Base-by-base conservation (phyloP, 495 filamentous ascomycete genomes). In the Aeminium ludgeri region DNA sequence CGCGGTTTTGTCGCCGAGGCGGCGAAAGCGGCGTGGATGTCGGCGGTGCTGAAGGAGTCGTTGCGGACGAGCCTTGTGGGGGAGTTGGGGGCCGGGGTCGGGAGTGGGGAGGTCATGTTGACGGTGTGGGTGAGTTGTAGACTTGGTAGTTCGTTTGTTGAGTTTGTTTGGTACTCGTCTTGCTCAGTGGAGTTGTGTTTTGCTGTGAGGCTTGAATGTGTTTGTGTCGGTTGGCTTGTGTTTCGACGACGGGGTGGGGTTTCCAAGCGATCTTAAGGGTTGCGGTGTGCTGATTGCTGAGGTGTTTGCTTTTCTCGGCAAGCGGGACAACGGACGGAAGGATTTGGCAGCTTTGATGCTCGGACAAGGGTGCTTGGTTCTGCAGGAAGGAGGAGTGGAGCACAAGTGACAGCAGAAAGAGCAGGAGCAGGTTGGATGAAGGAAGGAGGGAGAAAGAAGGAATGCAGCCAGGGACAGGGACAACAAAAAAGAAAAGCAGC, bases 31-130 rank as follows among this genome's bases (percentile, higher is more conserved):
- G 46, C 39, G 38, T 27, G 19, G 31, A 51, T 43, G 35, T 51
- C 48, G 34, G 37, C 35, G 15, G 35, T 40, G 18, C 44, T 47
- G 44, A 51, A 51, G 39, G 48, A 51, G 48, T 51, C 48, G 48
- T 47, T 47, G 44, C 48, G 48, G 10, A 44, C 34, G 20, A 51
- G 40, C 16, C 39, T 29, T 19, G 20, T 41, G 12, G 6, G 13
- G 10, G 34, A 15, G 17, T 18, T 16, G 8, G 48, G 48, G 8
- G 35, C 10, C 2, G 48, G 48, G 43, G 46, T 50, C 5, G 48
- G 36, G 23, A 25, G 23, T 8, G 23, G 23, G 40, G 46, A 44
- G 23, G 44, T 47, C 48, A 51, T 51, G n/a, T 3, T 40, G 40
- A 13, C 23, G 10, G 41, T 11, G 12, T 31, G 13, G 38, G 10